These are phyloP conservation scores for Medicago lupulina DNA, from an alignment of 306 rosid genomes.

Conservation along the genomic window DNA sequence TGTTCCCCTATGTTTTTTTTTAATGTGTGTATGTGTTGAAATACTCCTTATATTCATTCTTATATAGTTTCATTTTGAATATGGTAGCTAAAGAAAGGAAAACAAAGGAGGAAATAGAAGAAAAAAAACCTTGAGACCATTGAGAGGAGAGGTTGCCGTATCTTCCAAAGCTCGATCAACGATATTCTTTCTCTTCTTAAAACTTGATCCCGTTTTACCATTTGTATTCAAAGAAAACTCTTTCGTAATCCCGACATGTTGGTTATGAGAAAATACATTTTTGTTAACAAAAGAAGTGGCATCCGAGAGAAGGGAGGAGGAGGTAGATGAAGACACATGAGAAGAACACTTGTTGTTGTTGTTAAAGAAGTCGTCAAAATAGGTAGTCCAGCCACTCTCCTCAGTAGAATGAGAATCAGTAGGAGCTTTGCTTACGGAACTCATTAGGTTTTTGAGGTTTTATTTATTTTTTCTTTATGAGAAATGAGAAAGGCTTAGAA, in stretches of 20 bases:
- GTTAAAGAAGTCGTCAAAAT: slow-evolving; percentile 70
- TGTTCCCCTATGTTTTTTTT: no score
- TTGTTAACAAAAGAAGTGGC: slow-evolving; percentile 57
- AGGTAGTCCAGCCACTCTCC: slow-evolving; percentile 88
- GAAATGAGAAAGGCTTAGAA: not conserved
- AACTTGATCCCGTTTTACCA: slow-evolving; percentile 34
- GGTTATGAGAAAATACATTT: slow-evolving; percentile 3
- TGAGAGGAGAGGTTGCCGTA: slow-evolving; percentile 82
- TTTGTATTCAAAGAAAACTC: slow-evolving; percentile 20
- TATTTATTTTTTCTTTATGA: not conserved
- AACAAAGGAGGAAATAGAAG: not conserved
- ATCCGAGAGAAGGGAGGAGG: slow-evolving; percentile 54
- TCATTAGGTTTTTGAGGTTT: slow-evolving; percentile 29
- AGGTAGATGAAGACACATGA: slow-evolving; percentile 40
- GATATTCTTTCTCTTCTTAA: slow-evolving; percentile 55
- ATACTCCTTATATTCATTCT: not conserved
- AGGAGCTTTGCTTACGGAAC: slow-evolving; percentile 46
- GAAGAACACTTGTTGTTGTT: slow-evolving; percentile 30
- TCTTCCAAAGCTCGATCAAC: slow-evolving; percentile 73
- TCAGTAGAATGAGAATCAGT: slow-evolving; percentile 42
- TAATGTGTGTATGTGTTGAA: no score
- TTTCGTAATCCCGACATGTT: not conserved
- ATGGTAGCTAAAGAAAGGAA: not conserved
- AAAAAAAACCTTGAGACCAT: slow-evolving; percentile 57
- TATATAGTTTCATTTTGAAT: no score